Percentiles rank a stretch among this genome's conserved stretches.
Evolutionary conservation across 768 basidiomycete species (phyloP).

Genomic region (Amanita pseudoporphyria): DNA sequence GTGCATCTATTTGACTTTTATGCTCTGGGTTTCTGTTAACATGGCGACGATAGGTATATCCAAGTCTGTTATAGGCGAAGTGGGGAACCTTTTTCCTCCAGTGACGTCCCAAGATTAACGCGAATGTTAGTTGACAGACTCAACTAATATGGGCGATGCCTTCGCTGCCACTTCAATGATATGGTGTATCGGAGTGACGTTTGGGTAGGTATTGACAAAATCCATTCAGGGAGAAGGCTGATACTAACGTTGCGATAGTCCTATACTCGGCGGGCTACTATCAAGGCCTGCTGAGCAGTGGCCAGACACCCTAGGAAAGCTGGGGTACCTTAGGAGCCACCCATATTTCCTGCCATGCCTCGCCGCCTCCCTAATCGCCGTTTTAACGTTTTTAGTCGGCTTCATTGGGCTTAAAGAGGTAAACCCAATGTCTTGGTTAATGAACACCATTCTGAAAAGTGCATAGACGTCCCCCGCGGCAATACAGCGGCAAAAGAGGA

Average conservation of each 20-base stretch:
- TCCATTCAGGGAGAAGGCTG: constrained; percentile 13
- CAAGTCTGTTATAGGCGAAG: too few relatives aligned
- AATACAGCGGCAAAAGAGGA: background rate
- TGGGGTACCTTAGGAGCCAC: constrained; percentile 20
- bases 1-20: background rate
- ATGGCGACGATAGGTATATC: constrained; percentile 27
- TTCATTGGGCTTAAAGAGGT: constrained; percentile 21
- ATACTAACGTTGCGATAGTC: constrained; percentile 24
- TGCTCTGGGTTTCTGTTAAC: constrained; percentile 20
- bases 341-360: too few relatives aligned
- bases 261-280: too few relatives aligned
- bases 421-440: background rate
- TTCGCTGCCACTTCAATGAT: constrained; percentile 24
- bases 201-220: constrained; percentile 17
- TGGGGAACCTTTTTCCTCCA: background rate
- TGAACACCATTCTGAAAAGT: background rate
- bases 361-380: constrained; percentile 16
- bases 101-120: too few relatives aligned
- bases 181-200: constrained; percentile 24
- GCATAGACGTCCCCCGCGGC: background rate
- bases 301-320: constrained; percentile 19
- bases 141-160: constrained; percentile 29
- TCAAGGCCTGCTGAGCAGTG: too few relatives aligned
- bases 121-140: constrained; percentile 26
- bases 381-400: constrained; percentile 16